These are phyloP conservation scores for Exophiala alcalophila DNA, from an alignment of 2,329 filamentous ascomycete genomes.

Conservation along the genomic window DNA sequence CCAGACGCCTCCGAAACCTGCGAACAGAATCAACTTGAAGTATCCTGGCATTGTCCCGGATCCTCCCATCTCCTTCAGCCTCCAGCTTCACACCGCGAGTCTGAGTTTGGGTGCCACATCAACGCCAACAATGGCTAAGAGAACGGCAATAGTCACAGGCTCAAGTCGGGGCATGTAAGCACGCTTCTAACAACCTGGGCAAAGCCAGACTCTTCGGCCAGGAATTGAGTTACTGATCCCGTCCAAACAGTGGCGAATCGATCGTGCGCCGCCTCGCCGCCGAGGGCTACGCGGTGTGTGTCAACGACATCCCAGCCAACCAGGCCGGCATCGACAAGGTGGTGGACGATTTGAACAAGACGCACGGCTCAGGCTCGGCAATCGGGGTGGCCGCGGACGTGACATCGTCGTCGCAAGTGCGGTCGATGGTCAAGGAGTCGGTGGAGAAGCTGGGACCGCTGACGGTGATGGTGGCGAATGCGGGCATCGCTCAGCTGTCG, in stretches of 20 bases:
- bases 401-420: conserved; percentile 54
- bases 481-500: conserved; percentile 60
- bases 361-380: conserved; percentile 35
- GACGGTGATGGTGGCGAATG: conserved; percentile 58
- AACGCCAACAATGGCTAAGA: conserved; percentile 16
- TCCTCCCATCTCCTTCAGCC: too few relatives aligned
- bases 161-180: conserved; percentile 42
- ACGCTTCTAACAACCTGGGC: background rate
- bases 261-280: conserved; percentile 59
- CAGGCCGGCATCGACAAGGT: conserved; percentile 52
- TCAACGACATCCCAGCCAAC: conserved; percentile 61
- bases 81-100: background rate
- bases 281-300: conserved; percentile 64
- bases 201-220: too few relatives aligned
- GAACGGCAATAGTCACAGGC: conserved; percentile 42
- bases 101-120: background rate
- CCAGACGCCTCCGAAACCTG: too few relatives aligned
- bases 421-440: conserved; percentile 51
- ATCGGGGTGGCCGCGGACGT: conserved; percentile 61
- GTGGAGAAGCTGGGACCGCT: conserved; percentile 54
- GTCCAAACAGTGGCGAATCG: conserved; percentile 32
- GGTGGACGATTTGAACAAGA: conserved; percentile 28
- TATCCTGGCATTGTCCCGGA: too few relatives aligned
- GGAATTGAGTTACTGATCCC: background rate
- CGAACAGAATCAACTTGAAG: too few relatives aligned